Base-by-base conservation (phyloP, 1,139 yeast species). In the Geotrichum macrosporum region DNA sequence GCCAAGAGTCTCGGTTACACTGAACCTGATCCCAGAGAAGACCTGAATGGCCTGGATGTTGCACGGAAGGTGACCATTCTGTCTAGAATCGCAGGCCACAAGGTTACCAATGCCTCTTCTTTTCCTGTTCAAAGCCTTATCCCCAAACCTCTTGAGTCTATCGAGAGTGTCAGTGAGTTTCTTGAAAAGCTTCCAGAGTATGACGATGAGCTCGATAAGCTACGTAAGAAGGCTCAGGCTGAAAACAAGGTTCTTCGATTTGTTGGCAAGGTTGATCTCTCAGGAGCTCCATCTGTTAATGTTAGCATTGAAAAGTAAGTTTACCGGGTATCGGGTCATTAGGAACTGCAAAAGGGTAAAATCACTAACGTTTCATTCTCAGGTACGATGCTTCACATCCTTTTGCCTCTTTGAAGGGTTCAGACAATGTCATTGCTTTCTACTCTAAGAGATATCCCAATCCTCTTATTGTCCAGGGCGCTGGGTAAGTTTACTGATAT, bases 1-100 rank as follows among this genome's bases (percentile, higher is more conserved):
- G 98, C 99, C 41, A 89, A 89, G 69, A 71, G 80, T 39, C 75
- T 87, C 57, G 99, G 99, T 41, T 92, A 87, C 76, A 92, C 97
- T 37, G 99, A 94, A 69, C 98, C 99, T 44, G 99, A 92, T 67
- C 98, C 98, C 66, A 81, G 99, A 70, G 99, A 92, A 65, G 99
- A 92, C 65, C 78, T 92, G 67, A 92, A 92, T 66, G 99, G 99
- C 51, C 76, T 92, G 65, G 98, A 92, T 62, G 96, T 92, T 52
- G 99, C 99, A 35, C 83, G 98, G 75, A 92, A 92, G 68, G 96
- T 92, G 30, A 88, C 98, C 24, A 92, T 92, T 55, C 77, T 92
- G 55, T 95, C 96, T 39, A 83, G 99, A 73, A 76, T 92, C 48
- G 76, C 96, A 19, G 98, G 98, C 2, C 76, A 84, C 51, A 72